Base-by-base conservation (phyloP, 345 rosid species). In the Durio zibethinus region DNA sequence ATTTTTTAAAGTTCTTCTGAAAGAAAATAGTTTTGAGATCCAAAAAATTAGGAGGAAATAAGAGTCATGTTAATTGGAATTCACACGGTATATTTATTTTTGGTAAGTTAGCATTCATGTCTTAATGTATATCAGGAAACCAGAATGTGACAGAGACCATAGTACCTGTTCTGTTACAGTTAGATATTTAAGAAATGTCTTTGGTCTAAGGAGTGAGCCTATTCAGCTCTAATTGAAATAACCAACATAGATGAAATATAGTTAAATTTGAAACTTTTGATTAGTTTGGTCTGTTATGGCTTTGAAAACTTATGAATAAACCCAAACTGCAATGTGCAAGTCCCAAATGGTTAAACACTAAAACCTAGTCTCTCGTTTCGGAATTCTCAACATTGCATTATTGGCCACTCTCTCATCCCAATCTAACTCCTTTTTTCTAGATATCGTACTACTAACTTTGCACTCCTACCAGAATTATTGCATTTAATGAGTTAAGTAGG, bases 1-100 rank as follows among this genome's bases (percentile, higher is more conserved):
- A 70, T 15, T 50, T 48, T 72, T 57, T 43, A 67, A n/a, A 20
- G 48, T 80, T 84, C 21, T 71, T 78, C 15, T 27, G 15, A 35
- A 36, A 63, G 29, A 15, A 62, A 33, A 5, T n/a, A 66, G 38
- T 9, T 31, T 45, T 33, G 48, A 11, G 21, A 27, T 43, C 10
- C n/a, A 43, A 29, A 52, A 72, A 61, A 23, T 27, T 50, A 27
- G 68, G 38, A 47, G 9, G 75, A 23, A 27, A 70, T 42, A 10
- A 33, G 25, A 35, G 43, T 27, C 38, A 1, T 6, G 29, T 62
- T 18, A 40, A 66, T 47, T 7, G 1, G 57, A 56, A 27, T 29
- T 61, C 25, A 7, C 3, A 14, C 25, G 21, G 21, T 11, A 1
- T 16, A 12, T n/a, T 20, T 65, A n/a, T 87, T 66, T 42, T 66